Evolutionary conservation across 805 yeast genomes (phyloP).

Genomic region (Phaffomyces antillensis): DNA sequence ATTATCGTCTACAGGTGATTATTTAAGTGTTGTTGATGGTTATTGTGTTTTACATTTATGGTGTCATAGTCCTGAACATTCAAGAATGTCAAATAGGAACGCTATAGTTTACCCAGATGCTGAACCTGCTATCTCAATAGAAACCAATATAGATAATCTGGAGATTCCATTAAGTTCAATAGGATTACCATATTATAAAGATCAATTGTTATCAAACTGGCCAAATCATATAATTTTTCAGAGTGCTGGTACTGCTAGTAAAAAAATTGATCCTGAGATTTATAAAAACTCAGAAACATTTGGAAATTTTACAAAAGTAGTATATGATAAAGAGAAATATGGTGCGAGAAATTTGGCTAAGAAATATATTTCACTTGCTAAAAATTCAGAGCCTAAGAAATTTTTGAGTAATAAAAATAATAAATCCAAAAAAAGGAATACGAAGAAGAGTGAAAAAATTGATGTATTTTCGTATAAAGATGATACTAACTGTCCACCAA

Average conservation of each 20-base stretch:
- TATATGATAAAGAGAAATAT: conserved; percentile 49
- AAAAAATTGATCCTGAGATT: conserved; percentile 40
- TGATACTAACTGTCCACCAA: conserved; percentile 45
- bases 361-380: conserved; percentile 34
- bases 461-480: conserved; percentile 27
- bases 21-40: conserved; percentile 59
- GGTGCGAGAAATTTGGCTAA: conserved; percentile 48
- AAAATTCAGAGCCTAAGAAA: conserved; percentile 28
- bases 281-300: conserved; percentile 29
- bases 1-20: conserved; percentile 60
- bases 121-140: conserved; percentile 27
- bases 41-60: conserved; percentile 44
- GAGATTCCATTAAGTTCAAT: conserved; percentile 57
- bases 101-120: conserved; percentile 54
- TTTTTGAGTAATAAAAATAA: conserved; percentile 50
- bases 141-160: conserved; percentile 34
- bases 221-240: conserved; percentile 56
- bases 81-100: conserved; percentile 33
- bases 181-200: conserved; percentile 84
- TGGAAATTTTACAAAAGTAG: conserved; percentile 35
- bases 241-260: conserved; percentile 55
- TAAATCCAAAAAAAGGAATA: conserved; percentile 9
- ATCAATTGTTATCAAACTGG: conserved; percentile 75
- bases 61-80: conserved; percentile 44
- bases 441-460: conserved; percentile 15